Conservation (phyloP, 176 grass and related monocot species). For the Phragmites australis region DNA sequence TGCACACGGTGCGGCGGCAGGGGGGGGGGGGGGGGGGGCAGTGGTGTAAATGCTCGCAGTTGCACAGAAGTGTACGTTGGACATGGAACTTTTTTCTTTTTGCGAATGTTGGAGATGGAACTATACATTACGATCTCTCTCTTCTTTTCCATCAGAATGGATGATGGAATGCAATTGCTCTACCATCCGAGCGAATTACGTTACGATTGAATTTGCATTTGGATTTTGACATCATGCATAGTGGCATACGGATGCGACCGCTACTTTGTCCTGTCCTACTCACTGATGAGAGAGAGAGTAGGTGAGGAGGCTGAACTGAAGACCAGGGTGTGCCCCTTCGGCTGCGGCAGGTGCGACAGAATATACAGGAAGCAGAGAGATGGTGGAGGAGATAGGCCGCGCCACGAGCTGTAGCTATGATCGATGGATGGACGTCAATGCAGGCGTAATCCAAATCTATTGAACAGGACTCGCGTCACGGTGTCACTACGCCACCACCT, state of each 20-base stretch:
- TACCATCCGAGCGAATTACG: not conserved
- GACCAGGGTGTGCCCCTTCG: not conserved
- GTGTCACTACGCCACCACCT: not conserved
- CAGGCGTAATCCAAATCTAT: slow-evolving; percentile 20
- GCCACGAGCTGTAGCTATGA: not conserved
- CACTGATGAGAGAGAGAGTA: not conserved
- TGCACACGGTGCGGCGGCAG: not conserved
- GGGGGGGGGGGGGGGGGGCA: no score
- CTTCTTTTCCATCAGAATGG: no score
- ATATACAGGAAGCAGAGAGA: slow-evolving; percentile 28
- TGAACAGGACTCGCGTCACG: not conserved
- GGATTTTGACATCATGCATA: not conserved
- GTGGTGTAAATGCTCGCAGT: not conserved
- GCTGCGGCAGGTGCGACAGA: slow-evolving; percentile 28
- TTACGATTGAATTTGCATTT: not conserved
- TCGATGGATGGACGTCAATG: slow-evolving; percentile 26
- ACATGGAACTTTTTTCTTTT: no score
- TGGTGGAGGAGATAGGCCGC: not conserved
- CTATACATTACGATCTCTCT: no score
- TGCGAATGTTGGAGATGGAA: no score
- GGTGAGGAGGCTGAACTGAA: not conserved
- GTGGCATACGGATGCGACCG: slow-evolving; percentile 29
- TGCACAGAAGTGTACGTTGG: not conserved
- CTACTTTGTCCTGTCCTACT: slow-evolving; percentile 38
- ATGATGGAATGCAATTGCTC: not conserved